Conservation (phyloP, 345 rosid species). For the Leavenworthia alabamica region DNA sequence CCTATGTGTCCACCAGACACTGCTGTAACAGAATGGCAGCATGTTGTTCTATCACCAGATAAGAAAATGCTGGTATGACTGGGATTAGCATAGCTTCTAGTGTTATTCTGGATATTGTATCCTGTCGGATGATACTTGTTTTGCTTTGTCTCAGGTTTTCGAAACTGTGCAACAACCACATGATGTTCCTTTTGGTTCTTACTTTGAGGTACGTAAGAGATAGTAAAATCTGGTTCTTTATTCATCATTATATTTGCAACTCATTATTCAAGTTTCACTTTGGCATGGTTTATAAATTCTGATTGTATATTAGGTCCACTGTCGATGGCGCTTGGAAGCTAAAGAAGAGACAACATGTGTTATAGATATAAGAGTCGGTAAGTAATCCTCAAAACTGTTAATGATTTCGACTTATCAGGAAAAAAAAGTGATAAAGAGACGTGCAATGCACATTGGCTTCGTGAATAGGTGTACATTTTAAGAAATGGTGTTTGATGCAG, state of each 20-base stretch:
- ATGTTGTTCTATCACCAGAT: constrained; percentile 65
- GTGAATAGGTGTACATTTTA: constrained; percentile 80
- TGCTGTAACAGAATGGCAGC: constrained; percentile 96
- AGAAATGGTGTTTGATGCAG: constrained; percentile 99
- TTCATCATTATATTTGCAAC: not conserved
- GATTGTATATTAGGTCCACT: too few relatives aligned
- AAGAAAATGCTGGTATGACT: constrained; percentile 68
- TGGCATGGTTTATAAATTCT: too few relatives aligned
- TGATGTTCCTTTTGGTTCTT: constrained; percentile 95
- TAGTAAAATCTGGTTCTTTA: not conserved
- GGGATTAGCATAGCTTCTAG: too few relatives aligned
- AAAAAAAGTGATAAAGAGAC: not conserved
- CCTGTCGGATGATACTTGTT: not conserved
- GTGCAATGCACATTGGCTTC: constrained; percentile 10
- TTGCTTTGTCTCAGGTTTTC: constrained; percentile 49
- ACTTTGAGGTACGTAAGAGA: constrained; percentile 59
- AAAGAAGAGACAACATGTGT: constrained; percentile 52
- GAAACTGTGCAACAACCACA: constrained; percentile 97
- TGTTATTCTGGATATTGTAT: too few relatives aligned
- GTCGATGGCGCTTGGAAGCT: constrained; percentile 68
- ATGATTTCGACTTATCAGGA: not conserved
- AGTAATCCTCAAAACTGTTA: constrained; percentile 19
- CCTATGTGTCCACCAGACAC: constrained; percentile 99
- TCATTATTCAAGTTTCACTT: not conserved
- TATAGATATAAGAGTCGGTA: constrained; percentile 79